Conservation (phyloP, 768 basidiomycete genomes). For the Antrodiella citrinella region DNA sequence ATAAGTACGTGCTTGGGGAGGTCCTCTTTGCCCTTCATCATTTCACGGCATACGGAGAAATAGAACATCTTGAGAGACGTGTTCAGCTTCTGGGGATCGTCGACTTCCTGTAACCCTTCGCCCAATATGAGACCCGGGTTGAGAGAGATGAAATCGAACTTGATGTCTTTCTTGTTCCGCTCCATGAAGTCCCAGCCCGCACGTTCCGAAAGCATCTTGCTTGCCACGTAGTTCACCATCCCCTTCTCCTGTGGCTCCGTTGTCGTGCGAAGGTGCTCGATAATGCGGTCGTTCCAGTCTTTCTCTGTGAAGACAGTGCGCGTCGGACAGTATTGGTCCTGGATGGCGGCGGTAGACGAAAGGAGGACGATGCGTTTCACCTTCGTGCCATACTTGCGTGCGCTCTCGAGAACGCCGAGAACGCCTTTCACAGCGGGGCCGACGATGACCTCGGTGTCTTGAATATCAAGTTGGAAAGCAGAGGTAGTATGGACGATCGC, state of each 20-base stretch:
- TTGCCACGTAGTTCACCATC: neutral
- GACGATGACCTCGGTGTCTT: conserved; percentile 47
- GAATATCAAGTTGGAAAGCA: neutral
- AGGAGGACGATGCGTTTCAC: conserved; percentile 60
- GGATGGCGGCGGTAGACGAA: conserved; percentile 44
- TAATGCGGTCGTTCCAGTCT: conserved; percentile 36
- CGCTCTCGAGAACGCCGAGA: conserved; percentile 48
- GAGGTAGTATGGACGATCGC: conserved; percentile 60
- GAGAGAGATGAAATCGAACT: conserved; percentile 10
- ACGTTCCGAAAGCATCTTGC: neutral
- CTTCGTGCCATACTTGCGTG: conserved; percentile 33
- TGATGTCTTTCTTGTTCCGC: conserved; percentile 2
- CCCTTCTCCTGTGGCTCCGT: neutral
- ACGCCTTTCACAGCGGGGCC: conserved; percentile 70
- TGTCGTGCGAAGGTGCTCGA: too few relatives aligned
- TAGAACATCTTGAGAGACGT: neutral
- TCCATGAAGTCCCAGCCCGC: conserved; percentile 5
- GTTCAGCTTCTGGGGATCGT: neutral
- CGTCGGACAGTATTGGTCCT: conserved; percentile 18
- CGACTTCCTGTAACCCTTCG: neutral
- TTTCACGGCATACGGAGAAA: neutral
- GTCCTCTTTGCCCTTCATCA: neutral
- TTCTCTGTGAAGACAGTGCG: conserved; percentile 33
- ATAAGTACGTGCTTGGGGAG: neutral
- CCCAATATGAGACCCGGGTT: neutral